These are phyloP conservation scores for Globisporangium perplexum DNA, from an alignment of 352 stramenopile species.

Conservation along the genomic window DNA sequence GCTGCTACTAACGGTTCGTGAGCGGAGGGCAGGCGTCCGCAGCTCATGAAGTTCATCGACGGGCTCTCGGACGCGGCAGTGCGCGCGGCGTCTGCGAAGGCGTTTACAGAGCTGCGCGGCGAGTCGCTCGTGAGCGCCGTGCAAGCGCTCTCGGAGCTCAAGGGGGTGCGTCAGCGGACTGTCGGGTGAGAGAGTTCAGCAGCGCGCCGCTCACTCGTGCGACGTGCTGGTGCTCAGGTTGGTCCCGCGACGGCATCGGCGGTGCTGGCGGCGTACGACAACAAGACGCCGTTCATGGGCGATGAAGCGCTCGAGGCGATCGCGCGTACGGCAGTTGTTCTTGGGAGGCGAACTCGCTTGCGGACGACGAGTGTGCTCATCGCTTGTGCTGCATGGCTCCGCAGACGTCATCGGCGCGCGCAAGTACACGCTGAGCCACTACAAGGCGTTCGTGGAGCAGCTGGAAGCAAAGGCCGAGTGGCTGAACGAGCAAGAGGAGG, in stretches of 20 bases:
- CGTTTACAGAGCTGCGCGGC: constrained; percentile 24
- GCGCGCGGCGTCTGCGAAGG: constrained; percentile 33
- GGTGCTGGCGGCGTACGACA: constrained; percentile 65
- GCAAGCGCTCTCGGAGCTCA: constrained; percentile 49
- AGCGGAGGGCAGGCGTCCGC: constrained; percentile 33
- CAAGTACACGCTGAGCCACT: constrained; percentile 78
- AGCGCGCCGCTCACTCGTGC: background rate
- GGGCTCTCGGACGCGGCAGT: constrained; percentile 37
- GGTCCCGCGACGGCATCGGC: constrained; percentile 72
- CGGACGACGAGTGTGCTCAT: no score
- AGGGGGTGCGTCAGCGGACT: constrained; percentile 38
- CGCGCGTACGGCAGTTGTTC: constrained; percentile 22
- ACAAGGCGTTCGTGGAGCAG: constrained; percentile 51
- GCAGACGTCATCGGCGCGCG: constrained; percentile 59
- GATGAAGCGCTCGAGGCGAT: constrained; percentile 76
- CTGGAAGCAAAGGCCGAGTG: constrained; percentile 47
- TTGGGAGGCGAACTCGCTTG: background rate
- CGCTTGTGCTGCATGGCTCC: background rate
- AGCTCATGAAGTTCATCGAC: constrained; percentile 71
- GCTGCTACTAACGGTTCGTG: background rate
- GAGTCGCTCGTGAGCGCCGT: constrained; percentile 31
- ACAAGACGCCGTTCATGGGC: constrained; percentile 66
- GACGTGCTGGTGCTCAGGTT: constrained; percentile 24
- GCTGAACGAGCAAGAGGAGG: constrained; percentile 36
- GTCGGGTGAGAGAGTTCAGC: background rate